phyloP scores from a whole-genome alignment of 352 stramenopile species.

The Globisporangium canariense region DNA sequence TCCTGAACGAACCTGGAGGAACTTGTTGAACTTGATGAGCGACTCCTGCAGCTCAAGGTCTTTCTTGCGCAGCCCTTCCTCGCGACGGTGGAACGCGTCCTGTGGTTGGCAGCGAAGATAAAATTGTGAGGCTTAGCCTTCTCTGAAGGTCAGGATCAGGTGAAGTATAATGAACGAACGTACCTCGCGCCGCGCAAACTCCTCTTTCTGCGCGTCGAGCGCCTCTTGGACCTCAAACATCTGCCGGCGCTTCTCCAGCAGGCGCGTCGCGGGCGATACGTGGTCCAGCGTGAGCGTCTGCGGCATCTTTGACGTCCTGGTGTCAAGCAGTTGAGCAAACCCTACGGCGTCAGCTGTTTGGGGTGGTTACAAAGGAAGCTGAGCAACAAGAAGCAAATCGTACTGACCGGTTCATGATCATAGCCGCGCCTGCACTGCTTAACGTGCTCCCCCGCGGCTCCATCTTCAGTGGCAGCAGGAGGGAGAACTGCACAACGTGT shows the following conservation, averaged over 20 bases:
- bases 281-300: constrained; percentile 91
- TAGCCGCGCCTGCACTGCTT: constrained; percentile 56
- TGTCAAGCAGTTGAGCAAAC: background rate
- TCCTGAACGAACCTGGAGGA: constrained; percentile 35
- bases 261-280: constrained; percentile 88
- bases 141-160: too few relatives aligned
- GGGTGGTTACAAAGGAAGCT: too few relatives aligned
- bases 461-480: constrained; percentile 17
- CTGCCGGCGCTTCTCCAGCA: constrained; percentile 93
- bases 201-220: constrained; percentile 92
- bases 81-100: constrained; percentile 91
- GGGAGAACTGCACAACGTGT: background rate
- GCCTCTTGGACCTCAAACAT: constrained; percentile 96
- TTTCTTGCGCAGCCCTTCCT: constrained; percentile 92
- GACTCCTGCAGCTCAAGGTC: constrained; percentile 94
- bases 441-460: constrained; percentile 49
- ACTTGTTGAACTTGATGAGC: constrained; percentile 97
- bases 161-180: background rate
- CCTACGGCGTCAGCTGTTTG: background rate
- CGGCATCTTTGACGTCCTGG: constrained; percentile 53
- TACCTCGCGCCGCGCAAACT: constrained; percentile 83
- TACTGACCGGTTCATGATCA: constrained; percentile 61
- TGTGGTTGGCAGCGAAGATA: constrained; percentile 16
- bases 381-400: background rate
- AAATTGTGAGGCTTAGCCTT: background rate